Percentiles rank a stretch among this genome's conserved stretches.
phyloP scores from a whole-genome alignment of 805 yeast species.

The Kuraishia hungarica region DNA sequence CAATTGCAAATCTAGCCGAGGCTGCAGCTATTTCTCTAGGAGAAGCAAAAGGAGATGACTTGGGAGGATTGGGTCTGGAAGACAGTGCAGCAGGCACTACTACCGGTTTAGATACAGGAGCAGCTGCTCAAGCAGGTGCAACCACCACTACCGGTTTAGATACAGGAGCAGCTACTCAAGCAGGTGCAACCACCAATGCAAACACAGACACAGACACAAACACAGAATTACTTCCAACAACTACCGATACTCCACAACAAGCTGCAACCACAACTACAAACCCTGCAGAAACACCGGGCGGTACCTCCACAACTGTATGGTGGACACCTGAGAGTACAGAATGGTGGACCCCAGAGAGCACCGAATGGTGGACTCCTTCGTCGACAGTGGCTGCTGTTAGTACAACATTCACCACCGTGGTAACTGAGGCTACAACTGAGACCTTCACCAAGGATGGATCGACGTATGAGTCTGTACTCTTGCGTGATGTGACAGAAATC shows the following conservation, averaged over 20 bases:
- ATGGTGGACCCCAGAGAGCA: slow-evolving; percentile 19
- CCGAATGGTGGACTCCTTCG: slow-evolving; percentile 8
- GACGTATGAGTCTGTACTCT: not conserved
- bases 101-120: not conserved
- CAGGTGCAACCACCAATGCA: not conserved
- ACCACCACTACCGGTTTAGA: no score
- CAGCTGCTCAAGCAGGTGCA: not conserved
- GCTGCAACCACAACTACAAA: not conserved
- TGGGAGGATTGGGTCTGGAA: not conserved
- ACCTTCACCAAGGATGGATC: not conserved
- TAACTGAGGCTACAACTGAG: not conserved
- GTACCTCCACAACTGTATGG: not conserved
- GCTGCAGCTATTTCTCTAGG: not conserved
- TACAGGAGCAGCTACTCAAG: not conserved
- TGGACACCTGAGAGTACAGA: slow-evolving; percentile 13
- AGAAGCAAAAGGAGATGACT: not conserved
- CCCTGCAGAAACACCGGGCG: not conserved
- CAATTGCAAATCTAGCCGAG: not conserved
- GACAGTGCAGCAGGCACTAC: not conserved
- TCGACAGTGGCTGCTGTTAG: slow-evolving; percentile 6
- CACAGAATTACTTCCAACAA: not conserved
- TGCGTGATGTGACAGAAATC: not conserved
- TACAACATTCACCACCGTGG: not conserved
- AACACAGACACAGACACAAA: not conserved
- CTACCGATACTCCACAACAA: not conserved